phyloP scores from a whole-genome alignment of 768 basidiomycete species.

The Floccularia luteovirens region DNA sequence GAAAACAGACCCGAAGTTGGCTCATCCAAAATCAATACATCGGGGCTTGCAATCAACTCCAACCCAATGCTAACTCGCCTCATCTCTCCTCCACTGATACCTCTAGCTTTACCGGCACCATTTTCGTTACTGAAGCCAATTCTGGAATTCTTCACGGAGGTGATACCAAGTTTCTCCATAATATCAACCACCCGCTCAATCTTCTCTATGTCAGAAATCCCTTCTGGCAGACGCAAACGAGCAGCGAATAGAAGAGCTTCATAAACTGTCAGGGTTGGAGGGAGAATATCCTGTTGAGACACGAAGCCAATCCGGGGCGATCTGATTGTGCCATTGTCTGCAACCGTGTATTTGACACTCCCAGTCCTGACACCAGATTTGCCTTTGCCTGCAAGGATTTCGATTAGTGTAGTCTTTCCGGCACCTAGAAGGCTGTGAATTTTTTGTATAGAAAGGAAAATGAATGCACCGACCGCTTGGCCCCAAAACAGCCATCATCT shows the following conservation, averaged over 20 bases:
- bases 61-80: conserved; percentile 85
- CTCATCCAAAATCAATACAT: conserved; percentile 83
- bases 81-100: conserved; percentile 90
- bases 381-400: conserved; percentile 78
- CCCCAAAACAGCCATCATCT: conserved; percentile 88
- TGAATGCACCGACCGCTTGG: conserved; percentile 61
- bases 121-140: conserved; percentile 51
- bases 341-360: conserved; percentile 45
- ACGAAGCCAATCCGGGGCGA: conserved; percentile 73
- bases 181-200: conserved; percentile 58
- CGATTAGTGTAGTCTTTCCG: conserved; percentile 88
- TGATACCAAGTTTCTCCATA: conserved; percentile 73
- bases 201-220: conserved; percentile 54
- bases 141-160: conserved; percentile 56
- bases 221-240: conserved; percentile 75
- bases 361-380: conserved; percentile 72
- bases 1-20: conserved; percentile 51
- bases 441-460: not conserved
- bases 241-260: conserved; percentile 86
- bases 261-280: conserved; percentile 69
- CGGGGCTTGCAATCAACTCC: conserved; percentile 80
- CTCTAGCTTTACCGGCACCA: conserved; percentile 65
- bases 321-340: conserved; percentile 14
- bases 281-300: conserved; percentile 80
- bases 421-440: conserved; percentile 39